A percentile compares a stretch with the other conserved stretches of the same genome.
Conservation (phyloP, 805 yeast genomes). For the Starmerella scarabaei region DNA sequence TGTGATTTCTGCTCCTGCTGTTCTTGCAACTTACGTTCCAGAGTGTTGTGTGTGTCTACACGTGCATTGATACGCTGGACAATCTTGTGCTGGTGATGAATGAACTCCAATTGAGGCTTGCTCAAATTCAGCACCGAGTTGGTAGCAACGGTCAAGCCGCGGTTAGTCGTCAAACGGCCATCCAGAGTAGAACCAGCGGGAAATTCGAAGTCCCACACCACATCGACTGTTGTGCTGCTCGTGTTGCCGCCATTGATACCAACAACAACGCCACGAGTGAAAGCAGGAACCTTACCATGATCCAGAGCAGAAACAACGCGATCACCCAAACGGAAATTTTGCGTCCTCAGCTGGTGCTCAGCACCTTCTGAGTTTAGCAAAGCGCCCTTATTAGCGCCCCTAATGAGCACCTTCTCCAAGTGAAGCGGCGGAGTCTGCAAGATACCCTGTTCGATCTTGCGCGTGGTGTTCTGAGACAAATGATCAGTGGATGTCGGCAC, state of each 20-base stretch:
- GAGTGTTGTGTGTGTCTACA: constrained; percentile 1
- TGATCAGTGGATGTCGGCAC: constrained; percentile 71
- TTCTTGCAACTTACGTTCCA: neutral
- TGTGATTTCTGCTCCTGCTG: neutral
- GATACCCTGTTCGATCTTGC: constrained; percentile 44
- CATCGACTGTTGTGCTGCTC: constrained; percentile 46
- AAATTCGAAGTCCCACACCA: constrained; percentile 71
- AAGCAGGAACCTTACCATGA: constrained; percentile 79
- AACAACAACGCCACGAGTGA: constrained; percentile 81
- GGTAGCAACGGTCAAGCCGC: constrained; percentile 77
- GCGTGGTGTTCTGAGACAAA: constrained; percentile 51
- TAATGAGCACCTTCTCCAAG: constrained; percentile 39
- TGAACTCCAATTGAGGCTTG: constrained; percentile 60
- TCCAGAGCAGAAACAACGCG: constrained; percentile 74
- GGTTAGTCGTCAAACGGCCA: constrained; percentile 60
- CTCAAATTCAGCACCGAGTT: constrained; percentile 69
- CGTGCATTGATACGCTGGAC: constrained; percentile 6
- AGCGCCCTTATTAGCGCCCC: constrained; percentile 76
- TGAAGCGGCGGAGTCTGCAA: constrained; percentile 25
- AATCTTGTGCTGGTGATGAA: constrained; percentile 41
- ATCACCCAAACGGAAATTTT: constrained; percentile 75
- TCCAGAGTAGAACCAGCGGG: constrained; percentile 72
- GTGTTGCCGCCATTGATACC: constrained; percentile 34
- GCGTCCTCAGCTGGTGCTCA: constrained; percentile 55
- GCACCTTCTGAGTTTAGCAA: constrained; percentile 65